Percentiles rank a stretch among this genome's conserved stretches.
These are phyloP conservation scores for Exidia glandulosa DNA, from an alignment of 768 basidiomycete genomes.

Conservation along the genomic window DNA sequence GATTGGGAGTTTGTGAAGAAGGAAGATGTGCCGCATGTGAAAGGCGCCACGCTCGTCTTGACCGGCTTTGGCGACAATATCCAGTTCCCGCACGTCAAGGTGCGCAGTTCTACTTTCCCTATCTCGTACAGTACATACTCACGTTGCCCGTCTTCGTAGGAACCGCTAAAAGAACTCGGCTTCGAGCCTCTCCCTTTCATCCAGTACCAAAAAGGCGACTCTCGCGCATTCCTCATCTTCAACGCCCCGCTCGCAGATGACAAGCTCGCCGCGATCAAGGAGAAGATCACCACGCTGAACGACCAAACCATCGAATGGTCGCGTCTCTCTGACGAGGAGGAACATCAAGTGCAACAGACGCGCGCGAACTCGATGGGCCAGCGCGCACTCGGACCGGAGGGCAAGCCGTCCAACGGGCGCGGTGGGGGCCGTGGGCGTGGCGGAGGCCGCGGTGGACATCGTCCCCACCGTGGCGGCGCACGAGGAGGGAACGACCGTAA, in stretches of 20 bases:
- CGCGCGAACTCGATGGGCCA: conserved; percentile 61
- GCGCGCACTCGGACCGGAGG: conserved; percentile 25
- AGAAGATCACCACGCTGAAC: conserved; percentile 52
- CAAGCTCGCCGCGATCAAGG: conserved; percentile 58
- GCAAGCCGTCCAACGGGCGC: conserved; percentile 26
- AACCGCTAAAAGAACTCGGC: conserved; percentile 32
- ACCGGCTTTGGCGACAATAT: conserved; percentile 50
- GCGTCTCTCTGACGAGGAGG: conserved; percentile 53
- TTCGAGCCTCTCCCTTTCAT: conserved; percentile 38
- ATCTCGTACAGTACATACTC: neutral
- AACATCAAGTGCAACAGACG: conserved; percentile 62
- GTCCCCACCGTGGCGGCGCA: conserved; percentile 24
- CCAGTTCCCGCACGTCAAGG: conserved; percentile 53
- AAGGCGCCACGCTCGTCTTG: conserved; percentile 44
- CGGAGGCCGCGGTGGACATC: conserved; percentile 12
- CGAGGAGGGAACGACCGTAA: conserved; percentile 15
- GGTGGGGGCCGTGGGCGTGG: conserved; percentile 28
- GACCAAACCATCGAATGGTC: conserved; percentile 56
- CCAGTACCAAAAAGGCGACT: conserved; percentile 34
- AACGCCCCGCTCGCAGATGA: conserved; percentile 62
- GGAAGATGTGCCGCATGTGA: conserved; percentile 34
- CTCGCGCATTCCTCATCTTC: conserved; percentile 38
- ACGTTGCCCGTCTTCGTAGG: conserved; percentile 15
- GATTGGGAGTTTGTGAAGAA: conserved; percentile 35
- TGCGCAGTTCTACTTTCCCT: conserved; percentile 5